A percentile compares a stretch with the other conserved stretches of the same genome.
phyloP scores from a whole-genome alignment of 768 basidiomycete species.

The Punctularia strigosozonata region DNA sequence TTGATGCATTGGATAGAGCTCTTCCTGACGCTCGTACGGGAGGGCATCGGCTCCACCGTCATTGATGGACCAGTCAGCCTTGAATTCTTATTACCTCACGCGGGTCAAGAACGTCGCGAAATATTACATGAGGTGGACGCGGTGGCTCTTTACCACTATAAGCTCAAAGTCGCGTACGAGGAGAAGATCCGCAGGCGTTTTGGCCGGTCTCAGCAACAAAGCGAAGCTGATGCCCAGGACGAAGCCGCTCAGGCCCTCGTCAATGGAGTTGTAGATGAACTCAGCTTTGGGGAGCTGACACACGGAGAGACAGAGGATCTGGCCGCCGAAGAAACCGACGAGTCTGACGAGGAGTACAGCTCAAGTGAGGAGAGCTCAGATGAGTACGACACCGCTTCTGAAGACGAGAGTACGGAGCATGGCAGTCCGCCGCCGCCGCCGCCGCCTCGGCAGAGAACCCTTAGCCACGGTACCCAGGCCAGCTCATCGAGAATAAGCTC shows the following conservation, averaged over 20 bases:
- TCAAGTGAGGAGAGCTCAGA: constrained; percentile 18
- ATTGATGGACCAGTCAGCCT: constrained; percentile 46
- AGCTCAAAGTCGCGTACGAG: constrained; percentile 87
- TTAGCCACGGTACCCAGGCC: too few species aligned
- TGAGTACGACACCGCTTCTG: constrained; percentile 26
- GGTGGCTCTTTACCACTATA: constrained; percentile 87
- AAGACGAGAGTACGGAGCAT: constrained; percentile 17
- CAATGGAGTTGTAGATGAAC: constrained; percentile 67
- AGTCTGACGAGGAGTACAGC: constrained; percentile 37
- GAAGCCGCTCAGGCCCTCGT: constrained; percentile 76
- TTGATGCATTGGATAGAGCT: constrained; percentile 97
- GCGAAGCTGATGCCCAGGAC: constrained; percentile 62
- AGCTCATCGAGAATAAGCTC: too few species aligned
- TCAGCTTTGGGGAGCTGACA: constrained; percentile 73
- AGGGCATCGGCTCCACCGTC: constrained; percentile 55
- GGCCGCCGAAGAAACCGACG: constrained; percentile 46
- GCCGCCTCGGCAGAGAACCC: too few species aligned
- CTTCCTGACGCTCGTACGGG: constrained; percentile 83
- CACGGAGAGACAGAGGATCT: constrained; percentile 72
- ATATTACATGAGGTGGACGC: constrained; percentile 83
- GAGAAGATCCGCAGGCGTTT: constrained; percentile 84
- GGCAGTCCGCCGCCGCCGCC: too few species aligned
- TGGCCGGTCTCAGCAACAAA: constrained; percentile 39
- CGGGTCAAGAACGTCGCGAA: constrained; percentile 58
- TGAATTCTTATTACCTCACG: constrained; percentile 83